Conservation (phyloP, 768 basidiomycete genomes). For the Suillus paluster region DNA sequence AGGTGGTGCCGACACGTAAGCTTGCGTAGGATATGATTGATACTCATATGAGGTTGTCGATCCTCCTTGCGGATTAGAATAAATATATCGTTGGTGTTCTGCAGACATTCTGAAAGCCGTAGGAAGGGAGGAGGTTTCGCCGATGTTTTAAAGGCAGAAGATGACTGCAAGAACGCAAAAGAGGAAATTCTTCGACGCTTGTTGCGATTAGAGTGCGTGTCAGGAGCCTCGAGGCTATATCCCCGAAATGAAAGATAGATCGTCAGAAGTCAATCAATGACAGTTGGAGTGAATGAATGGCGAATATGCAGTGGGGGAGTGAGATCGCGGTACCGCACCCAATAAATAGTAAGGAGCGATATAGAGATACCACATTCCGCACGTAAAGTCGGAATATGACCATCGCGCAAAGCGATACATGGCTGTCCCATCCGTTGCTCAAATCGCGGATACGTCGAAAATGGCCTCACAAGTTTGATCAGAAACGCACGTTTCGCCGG, state of each 20-base stretch:
- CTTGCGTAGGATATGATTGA: conserved; percentile 41
- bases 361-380: background rate
- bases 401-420: background rate
- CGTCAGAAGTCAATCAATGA: conserved; percentile 40
- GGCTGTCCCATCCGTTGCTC: conserved; percentile 1
- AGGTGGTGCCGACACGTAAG: conserved; percentile 30
- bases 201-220: conserved; percentile 27
- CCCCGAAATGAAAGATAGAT: conserved; percentile 38
- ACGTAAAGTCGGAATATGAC: background rate
- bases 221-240: conserved; percentile 42
- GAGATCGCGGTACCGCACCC: conserved; percentile 29
- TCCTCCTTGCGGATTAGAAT: conserved; percentile 50
- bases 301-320: conserved; percentile 31
- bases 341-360: conserved; percentile 1
- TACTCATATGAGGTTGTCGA: conserved; percentile 54
- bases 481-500: conserved; percentile 4
- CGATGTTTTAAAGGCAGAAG: conserved; percentile 21
- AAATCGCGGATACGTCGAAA: conserved; percentile 1
- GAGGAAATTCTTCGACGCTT: conserved; percentile 32
- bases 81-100: conserved; percentile 56
- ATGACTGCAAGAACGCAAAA: conserved; percentile 17
- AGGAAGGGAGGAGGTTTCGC: conserved; percentile 23
- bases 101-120: conserved; percentile 44
- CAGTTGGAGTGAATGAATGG: conserved; percentile 38
- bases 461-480: conserved; percentile 8